These are phyloP conservation scores for Beauveria sp. DNA, from an alignment of 2,329 filamentous ascomycete species.

Conservation along the genomic window DNA sequence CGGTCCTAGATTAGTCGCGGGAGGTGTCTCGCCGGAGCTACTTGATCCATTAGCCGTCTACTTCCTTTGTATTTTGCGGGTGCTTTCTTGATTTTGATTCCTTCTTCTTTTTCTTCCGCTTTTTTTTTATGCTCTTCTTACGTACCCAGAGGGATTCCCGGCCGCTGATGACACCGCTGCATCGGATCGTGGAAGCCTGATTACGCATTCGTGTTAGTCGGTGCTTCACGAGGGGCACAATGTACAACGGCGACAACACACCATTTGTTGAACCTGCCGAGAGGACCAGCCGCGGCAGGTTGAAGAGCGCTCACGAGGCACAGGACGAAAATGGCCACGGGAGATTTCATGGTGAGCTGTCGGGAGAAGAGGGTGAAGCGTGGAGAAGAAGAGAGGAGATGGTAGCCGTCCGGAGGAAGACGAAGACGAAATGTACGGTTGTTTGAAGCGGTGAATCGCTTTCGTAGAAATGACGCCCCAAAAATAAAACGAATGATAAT, in stretches of 20 bases:
- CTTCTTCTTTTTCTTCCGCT: background rate
- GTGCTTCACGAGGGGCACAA: too few species aligned
- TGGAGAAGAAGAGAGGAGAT: background rate
- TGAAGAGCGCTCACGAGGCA: slow-evolving; percentile 22
- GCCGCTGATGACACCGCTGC: background rate
- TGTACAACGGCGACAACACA: slow-evolving; percentile 16
- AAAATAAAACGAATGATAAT: too few species aligned
- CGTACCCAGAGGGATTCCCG: background rate
- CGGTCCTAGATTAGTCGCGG: slow-evolving; percentile 7
- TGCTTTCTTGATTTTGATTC: background rate
- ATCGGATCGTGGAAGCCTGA: background rate
- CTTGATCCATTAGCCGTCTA: slow-evolving; percentile 5
- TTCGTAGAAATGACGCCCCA: too few species aligned
- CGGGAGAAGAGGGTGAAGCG: background rate
- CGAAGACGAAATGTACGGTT: too few species aligned
- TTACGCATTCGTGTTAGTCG: background rate
- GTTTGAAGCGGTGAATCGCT: background rate
- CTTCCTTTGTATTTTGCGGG: background rate
- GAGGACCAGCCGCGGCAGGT: slow-evolving; percentile 28
- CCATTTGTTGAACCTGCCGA: slow-evolving; percentile 22
- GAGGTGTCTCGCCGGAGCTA: slow-evolving; percentile 6
- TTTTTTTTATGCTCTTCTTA: background rate
- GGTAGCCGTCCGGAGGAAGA: background rate
- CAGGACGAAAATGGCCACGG: slow-evolving; percentile 16
- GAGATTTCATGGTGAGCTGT: slow-evolving; percentile 17